phyloP scores from a whole-genome alignment of 2,329 filamentous ascomycete species.

The Paramyrothecium roridum region DNA sequence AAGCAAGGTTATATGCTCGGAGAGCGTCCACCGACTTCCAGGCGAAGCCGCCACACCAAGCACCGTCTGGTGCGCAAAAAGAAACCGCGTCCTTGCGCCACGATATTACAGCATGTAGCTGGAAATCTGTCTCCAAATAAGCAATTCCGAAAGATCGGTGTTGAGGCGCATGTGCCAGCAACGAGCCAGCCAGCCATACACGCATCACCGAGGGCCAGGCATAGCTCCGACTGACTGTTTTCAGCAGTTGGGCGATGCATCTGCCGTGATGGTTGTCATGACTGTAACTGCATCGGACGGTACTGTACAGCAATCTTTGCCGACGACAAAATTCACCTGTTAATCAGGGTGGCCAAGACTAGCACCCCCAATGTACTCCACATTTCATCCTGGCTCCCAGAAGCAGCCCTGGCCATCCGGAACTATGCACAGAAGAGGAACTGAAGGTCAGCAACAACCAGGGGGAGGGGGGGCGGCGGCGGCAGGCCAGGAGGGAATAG shows the following conservation, averaged over 20 bases:
- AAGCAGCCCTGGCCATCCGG: not conserved
- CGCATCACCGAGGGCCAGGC: no score
- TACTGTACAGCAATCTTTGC: no score
- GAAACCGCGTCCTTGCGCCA: not conserved
- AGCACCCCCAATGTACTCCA: not conserved
- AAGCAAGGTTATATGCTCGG: no score
- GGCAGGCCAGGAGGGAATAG: not conserved
- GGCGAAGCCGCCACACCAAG: not conserved
- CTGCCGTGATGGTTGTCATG: constrained; percentile 4
- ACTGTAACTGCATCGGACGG: not conserved
- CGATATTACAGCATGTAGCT: not conserved
- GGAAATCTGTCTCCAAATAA: not conserved
- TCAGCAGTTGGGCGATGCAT: not conserved
- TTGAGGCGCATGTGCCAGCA: no score
- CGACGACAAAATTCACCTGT: no score
- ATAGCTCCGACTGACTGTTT: no score
- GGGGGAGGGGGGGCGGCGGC: no score
- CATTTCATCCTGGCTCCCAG: not conserved
- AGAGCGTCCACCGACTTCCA: no score
- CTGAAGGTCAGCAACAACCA: not conserved
- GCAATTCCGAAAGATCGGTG: not conserved
- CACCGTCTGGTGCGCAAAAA: not conserved
- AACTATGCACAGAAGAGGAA: not conserved
- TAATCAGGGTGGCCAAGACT: no score
- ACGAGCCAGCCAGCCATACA: no score